A percentile compares a stretch with the other conserved stretches of the same genome.
phyloP scores from a whole-genome alignment of 2,329 filamentous ascomycete species.

The Penicillium sp. region DNA sequence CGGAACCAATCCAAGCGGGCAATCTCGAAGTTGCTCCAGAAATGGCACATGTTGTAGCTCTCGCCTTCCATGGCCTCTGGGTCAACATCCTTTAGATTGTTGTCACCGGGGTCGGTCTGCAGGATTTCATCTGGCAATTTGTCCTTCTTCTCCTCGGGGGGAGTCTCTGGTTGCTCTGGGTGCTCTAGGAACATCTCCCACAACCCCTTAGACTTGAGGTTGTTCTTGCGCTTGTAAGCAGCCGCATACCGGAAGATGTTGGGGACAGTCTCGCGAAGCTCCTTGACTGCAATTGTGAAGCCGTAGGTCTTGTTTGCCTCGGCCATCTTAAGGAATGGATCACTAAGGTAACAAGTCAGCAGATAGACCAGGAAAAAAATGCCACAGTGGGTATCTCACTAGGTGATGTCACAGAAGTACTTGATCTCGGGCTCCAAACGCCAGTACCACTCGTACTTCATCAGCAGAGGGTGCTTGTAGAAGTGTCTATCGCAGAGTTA shows the following conservation, averaged over 20 bases:
- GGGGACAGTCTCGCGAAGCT: constrained; percentile 93
- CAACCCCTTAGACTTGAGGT: constrained; percentile 82
- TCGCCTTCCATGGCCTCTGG: constrained; percentile 95
- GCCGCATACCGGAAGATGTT: constrained; percentile 99
- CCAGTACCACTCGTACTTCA: constrained; percentile 99
- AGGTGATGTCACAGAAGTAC: constrained; percentile 99
- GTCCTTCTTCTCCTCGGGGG: constrained; percentile 64
- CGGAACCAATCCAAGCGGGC: constrained; percentile 92
- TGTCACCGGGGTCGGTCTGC: constrained; percentile 68
- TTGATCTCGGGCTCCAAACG: constrained; percentile 98
- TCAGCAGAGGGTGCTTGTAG: constrained; percentile 90
- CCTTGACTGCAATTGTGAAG: constrained; percentile 98
- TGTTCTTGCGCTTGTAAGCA: constrained; percentile 90
- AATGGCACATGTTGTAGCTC: constrained; percentile 99
- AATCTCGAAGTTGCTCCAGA: constrained; percentile 99
- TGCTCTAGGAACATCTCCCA: constrained; percentile 98
- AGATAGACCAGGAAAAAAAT: background rate
- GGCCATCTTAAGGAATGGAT: constrained; percentile 95
- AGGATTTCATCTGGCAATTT: constrained; percentile 79
- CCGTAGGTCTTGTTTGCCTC: constrained; percentile 95
- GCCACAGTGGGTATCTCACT: constrained; percentile 57
- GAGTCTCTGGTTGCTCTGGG: constrained; percentile 47
- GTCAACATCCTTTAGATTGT: constrained; percentile 75
- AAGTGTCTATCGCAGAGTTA: constrained; percentile 65
- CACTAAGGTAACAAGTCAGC: constrained; percentile 50